Evolutionary conservation across 768 basidiomycete genomes (phyloP).

Genomic region (Amanita muscaria): DNA sequence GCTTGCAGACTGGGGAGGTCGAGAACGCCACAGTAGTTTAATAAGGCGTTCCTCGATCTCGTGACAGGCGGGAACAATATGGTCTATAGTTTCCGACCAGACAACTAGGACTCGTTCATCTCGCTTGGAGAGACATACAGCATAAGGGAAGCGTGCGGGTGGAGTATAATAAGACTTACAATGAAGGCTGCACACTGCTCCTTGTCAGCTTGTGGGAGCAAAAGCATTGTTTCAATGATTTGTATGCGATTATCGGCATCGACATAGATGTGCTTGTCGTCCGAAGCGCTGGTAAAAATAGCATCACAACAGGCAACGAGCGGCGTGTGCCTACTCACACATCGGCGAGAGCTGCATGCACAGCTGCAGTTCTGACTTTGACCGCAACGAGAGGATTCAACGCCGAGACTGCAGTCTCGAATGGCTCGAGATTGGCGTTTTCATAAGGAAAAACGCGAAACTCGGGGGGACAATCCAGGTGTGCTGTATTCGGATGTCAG

Average conservation of each 20-base stretch:
- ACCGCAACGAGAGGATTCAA: conserved; percentile 80
- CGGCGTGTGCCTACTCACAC: conserved; percentile 42
- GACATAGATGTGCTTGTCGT: conserved; percentile 55
- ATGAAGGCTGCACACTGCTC: conserved; percentile 87
- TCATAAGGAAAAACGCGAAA: conserved; percentile 85
- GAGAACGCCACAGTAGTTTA: conserved; percentile 66
- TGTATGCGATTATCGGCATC: conserved; percentile 83
- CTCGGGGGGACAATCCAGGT: conserved; percentile 24
- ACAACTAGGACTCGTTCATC: conserved; percentile 80
- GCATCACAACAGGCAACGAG: conserved; percentile 18
- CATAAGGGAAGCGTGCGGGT: too few species aligned
- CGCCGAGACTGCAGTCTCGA: conserved; percentile 59
- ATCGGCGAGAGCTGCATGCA: conserved; percentile 68
- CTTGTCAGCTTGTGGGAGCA: conserved; percentile 73
- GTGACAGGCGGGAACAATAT: conserved; percentile 62
- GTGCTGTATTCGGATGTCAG: conserved; percentile 1
- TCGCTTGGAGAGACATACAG: conserved; percentile 41
- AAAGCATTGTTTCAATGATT: conserved; percentile 69
- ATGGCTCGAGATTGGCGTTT: conserved; percentile 59
- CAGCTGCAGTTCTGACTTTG: conserved; percentile 69
- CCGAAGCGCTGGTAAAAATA: conserved; percentile 34
- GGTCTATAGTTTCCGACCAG: conserved; percentile 76
- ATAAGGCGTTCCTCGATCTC: conserved; percentile 77
- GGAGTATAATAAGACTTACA: conserved; percentile 45
- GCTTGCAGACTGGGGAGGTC: conserved; percentile 18